Evolutionary conservation across 2,329 filamentous ascomycete genomes (phyloP), one percentile per base, ranked within the genome.

Genomic region (Aspergillus fructus): DNA sequence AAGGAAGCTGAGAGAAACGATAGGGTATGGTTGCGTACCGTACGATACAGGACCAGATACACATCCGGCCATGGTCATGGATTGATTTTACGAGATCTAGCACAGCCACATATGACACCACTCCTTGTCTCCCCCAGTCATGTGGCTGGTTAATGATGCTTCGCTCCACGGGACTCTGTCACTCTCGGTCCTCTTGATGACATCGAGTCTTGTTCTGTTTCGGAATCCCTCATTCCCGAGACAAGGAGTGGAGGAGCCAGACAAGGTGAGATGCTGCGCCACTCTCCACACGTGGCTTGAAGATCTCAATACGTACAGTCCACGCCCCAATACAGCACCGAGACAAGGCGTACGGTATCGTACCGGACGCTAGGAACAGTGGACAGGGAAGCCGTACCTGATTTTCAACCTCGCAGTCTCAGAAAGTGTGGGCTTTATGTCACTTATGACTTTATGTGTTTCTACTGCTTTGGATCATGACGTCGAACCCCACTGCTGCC

Each of bases 241-340:
- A 43, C 17, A 39, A 23, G 21, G 11, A n/a, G 15, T 43, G 23
- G 41, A 39, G 17, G 21, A 47, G 37, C 21, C 11, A 21, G 19
- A 41, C 9, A 9, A 49, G n/a, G 33, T 45, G 41, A n/a, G 13
- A 12, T 43, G 27, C 53, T 59, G 58, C 53, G 58, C 58, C 58
- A 59, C 58, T 37, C 24, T 21, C 41, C 17, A 49, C 46, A 52
- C 41, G 52, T 59, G 57, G 49, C 51, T 39, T 53, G 48, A 13
- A 17, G 34, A 27, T 54, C 45, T 41, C 23, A 46, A 55, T 43
- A 52, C 49, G 17, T 17, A 37, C 13, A 21, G 7, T n/a, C 8
- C 8, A 47, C 47, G 30, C 19, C 19, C 13, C 13, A 41, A 48
- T 55, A 56, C 57, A 24, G 13, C 19, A 11, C 50, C 15, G 23